These are phyloP conservation scores for Ophiostoma himal-ulmi DNA, from an alignment of 2,329 filamentous ascomycete species.

Conservation along the genomic window DNA sequence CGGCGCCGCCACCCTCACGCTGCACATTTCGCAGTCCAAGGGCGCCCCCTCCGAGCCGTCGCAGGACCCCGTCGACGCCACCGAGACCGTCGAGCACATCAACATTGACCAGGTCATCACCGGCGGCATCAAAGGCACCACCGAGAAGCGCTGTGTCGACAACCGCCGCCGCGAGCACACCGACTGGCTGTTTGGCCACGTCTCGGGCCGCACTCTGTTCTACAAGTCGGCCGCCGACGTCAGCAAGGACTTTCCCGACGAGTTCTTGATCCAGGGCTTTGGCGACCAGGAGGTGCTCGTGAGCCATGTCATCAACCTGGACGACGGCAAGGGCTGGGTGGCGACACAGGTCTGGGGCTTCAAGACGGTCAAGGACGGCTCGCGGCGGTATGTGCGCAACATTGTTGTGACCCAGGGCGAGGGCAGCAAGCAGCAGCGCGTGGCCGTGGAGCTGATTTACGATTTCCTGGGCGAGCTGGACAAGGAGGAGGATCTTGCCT, in stretches of 20 bases:
- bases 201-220: constrained; percentile 56
- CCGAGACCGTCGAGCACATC: constrained; percentile 48
- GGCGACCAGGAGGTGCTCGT: constrained; percentile 57
- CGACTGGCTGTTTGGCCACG: constrained; percentile 73
- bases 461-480: constrained; percentile 39
- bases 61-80: constrained; percentile 29
- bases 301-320: constrained; percentile 52
- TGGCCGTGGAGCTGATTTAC: constrained; percentile 51
- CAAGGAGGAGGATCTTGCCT: constrained; percentile 20
- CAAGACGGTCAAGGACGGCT: constrained; percentile 40
- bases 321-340: constrained; percentile 48
- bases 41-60: constrained; percentile 38
- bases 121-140: constrained; percentile 61
- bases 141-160: constrained; percentile 52
- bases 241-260: constrained; percentile 50
- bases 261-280: constrained; percentile 38
- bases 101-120: constrained; percentile 67
- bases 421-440: constrained; percentile 34
- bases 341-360: constrained; percentile 58
- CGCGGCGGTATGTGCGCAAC: constrained; percentile 49
- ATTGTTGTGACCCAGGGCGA: constrained; percentile 48
- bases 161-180: constrained; percentile 54
- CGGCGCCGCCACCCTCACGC: constrained; percentile 60
- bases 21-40: constrained; percentile 54
- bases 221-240: constrained; percentile 37